These are phyloP conservation scores for Kluyveromyces sp. DNA, from an alignment of 1,139 yeast species.

Conservation along the genomic window DNA sequence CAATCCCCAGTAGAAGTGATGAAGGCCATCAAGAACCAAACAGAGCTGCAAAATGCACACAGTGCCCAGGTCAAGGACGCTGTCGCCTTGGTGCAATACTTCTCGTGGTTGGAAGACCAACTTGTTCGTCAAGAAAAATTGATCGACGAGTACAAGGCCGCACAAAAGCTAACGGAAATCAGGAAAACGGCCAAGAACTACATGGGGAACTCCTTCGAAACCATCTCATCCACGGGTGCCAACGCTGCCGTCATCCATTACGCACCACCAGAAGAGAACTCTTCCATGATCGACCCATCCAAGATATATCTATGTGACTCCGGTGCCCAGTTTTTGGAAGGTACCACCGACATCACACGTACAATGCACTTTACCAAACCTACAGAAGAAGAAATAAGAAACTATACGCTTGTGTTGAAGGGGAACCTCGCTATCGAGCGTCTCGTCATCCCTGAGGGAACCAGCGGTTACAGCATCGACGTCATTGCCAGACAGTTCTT, in stretches of 20 bases:
- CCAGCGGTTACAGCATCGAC: conserved; percentile 79
- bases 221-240: conserved; percentile 88
- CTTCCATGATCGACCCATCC: conserved; percentile 62
- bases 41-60: conserved; percentile 70
- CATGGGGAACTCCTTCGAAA: conserved; percentile 80
- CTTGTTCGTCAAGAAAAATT: conserved; percentile 46
- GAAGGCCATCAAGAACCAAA: conserved; percentile 69
- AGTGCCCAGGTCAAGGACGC: conserved; percentile 84
- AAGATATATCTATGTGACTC: conserved; percentile 84
- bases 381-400: conserved; percentile 53
- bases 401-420: conserved; percentile 85
- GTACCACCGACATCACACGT: conserved; percentile 95
- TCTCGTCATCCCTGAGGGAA: conserved; percentile 77
- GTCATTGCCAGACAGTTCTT: conserved; percentile 81
- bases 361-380: conserved; percentile 79
- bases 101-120: conserved; percentile 79
- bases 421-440: conserved; percentile 80
- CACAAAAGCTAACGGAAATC: conserved; percentile 55
- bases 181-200: conserved; percentile 57
- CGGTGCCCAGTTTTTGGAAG: conserved; percentile 90
- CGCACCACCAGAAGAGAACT: conserved; percentile 56
- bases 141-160: conserved; percentile 76
- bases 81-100: conserved; percentile 65
- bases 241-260: conserved; percentile 94
- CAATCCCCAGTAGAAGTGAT: conserved; percentile 59